Conservation (phyloP, 2,329 filamentous ascomycete genomes). For the Botryotinia narcissicola region DNA sequence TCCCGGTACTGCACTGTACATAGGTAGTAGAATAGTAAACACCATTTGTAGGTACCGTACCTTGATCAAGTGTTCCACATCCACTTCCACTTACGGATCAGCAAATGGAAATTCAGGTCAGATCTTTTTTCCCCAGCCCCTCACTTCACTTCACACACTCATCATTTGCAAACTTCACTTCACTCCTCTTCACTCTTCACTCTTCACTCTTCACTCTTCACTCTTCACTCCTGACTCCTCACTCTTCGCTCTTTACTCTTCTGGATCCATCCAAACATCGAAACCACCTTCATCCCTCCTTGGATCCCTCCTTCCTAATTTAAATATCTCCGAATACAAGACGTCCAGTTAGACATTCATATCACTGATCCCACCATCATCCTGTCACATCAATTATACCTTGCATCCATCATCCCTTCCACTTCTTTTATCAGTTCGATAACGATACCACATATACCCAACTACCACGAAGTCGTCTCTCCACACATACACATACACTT, state of each 20-base stretch:
- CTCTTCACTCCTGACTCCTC: not conserved
- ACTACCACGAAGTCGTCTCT: not conserved
- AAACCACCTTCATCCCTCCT: not conserved
- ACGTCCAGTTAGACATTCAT: not conserved
- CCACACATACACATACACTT: not conserved
- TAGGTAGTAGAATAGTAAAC: too few relatives aligned
- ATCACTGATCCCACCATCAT: not conserved
- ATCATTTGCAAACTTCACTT: not conserved
- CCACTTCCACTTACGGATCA: not conserved
- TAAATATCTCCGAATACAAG: not conserved
- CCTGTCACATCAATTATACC: not conserved
- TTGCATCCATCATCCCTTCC: conserved; percentile 1
- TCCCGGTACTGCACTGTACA: too few relatives aligned
- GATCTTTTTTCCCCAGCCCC: not conserved
- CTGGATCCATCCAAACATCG: not conserved
- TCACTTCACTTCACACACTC: not conserved
- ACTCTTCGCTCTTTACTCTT: not conserved
- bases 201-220: too few relatives aligned
- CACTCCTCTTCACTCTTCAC: not conserved
- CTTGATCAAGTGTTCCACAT: not conserved
- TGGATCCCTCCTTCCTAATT: not conserved
- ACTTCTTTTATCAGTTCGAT: not conserved
- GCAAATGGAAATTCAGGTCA: not conserved
- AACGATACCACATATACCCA: conserved; percentile 7
- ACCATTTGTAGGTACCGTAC: too few relatives aligned